Evolutionary conservation across 2,329 filamentous ascomycete genomes (phyloP), one percentile per base, ranked within the genome.

Genomic region (Teratosphaeria destructans): DNA sequence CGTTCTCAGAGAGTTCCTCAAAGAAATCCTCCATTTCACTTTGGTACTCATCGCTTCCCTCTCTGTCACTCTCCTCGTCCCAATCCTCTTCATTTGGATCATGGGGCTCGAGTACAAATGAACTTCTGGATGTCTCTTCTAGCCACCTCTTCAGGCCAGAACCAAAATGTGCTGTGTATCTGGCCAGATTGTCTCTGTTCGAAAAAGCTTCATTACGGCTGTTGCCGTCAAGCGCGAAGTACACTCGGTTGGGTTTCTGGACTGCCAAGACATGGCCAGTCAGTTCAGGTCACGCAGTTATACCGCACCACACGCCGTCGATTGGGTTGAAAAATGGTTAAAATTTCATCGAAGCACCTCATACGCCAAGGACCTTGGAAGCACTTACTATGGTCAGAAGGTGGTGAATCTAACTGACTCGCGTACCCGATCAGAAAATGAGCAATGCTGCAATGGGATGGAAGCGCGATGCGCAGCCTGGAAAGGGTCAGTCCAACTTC

Each of bases 121-220:
- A 6, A 14, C 27, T 52, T 32, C 19, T 26, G 7, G 59, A 55
- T 14, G 43, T 14, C 16, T 57, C 55, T 29, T 37, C 14, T 37
- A 60, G 35, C 59, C 59, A 60, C 1, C 19, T 23, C 39, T 55
- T 60, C 16, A 58, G 29, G 35, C 47, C 55, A 4, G 56, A 58
- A 26, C 56, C 56, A 19, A 43, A 60, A 7, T 23, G 39, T 5
- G 56, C 49, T 8, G 11, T 39, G 26, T 58, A 60, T 14, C 8
- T 55, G 32, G 43, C 37, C 19, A 32, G 57, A 26, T 52, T 29
- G n/a, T 23, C 2, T 3, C 29, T 8, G n/a, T 54, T 57, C 27
- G 57, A 8, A 14, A 3, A 14, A n/a, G 19, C 7, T 2, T 8
- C 10, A 8, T 55, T 32, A 52, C 16, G 16, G 16, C 26, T 23